Evolutionary conservation across 805 yeast genomes (phyloP), one percentile per base, ranked within the genome.

Genomic region (Lipomyces yamanashiensis): DNA sequence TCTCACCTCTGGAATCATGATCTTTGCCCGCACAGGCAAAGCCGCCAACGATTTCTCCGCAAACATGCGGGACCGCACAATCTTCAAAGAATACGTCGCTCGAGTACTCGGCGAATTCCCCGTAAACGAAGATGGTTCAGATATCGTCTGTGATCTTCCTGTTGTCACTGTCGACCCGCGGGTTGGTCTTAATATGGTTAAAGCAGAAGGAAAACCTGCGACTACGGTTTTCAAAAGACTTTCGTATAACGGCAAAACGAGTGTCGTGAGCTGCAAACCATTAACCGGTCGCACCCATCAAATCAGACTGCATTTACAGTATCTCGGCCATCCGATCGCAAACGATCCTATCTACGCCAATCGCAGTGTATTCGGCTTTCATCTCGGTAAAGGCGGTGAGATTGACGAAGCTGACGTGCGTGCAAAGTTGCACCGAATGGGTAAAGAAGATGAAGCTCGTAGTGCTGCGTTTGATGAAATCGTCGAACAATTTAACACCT

Each of bases 281-380:
- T 77, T 83, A 17, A 93, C 99, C 0, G 99, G 99, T 0, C 81
- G 99, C 72, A 91, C 98, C 0, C 99, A 93, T 75, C 99, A 93
- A 74, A 92, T 95, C 56, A 80, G 99, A 64, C 96, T 95, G 0
- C 99, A 95, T 77, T 77, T 95, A 61, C 97, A 92, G 75, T 88
- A 81, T 68, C 70, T 95, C n/a, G 98, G 98, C 0, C 83, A 80
- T 72, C 97, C 98, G 0, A 93, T 93, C 52, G 91, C 89, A 2
- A 92, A 93, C 73, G 99, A 93, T 74, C 98, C 98, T 0, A 81
- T 92, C 0, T 93, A 92, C 72, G 88, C 97, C 1, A 90, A 89
- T 70, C 83, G 81, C 15, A 74, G 76, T 17, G 86, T 90, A 0
- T 95, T 98, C 97, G 98, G 98, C 0, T 76, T 81, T 0, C 69